Conservation (phyloP, 345 rosid species). For the Melaleuca alternifolia region DNA sequence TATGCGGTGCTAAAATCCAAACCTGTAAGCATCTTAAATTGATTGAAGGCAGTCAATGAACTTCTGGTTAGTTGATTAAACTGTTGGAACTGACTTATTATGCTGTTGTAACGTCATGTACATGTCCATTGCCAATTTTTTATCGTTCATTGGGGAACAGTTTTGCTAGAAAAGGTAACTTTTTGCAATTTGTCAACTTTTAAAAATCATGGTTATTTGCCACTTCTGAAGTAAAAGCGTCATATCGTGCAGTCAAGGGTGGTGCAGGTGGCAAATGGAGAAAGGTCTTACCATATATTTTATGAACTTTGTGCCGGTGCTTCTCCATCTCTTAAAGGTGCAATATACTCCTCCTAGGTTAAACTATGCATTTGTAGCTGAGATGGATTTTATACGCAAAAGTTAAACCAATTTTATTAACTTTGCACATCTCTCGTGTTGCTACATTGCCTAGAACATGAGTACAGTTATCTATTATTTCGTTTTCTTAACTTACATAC, state of each 20-base stretch:
- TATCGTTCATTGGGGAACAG: constrained; percentile 14
- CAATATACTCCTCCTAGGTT: background rate
- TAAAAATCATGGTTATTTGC: constrained; percentile 1
- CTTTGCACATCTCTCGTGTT: background rate
- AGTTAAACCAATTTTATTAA: background rate
- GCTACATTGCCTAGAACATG: background rate
- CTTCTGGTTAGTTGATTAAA: background rate
- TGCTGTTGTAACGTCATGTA: background rate
- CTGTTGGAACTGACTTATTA: constrained; percentile 13
- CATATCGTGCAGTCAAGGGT: constrained; percentile 82
- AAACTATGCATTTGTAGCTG: background rate
- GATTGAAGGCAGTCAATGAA: background rate
- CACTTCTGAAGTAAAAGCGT: constrained; percentile 19
- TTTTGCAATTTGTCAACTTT: constrained; percentile 3
- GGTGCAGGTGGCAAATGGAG: constrained; percentile 75
- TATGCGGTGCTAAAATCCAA: constrained; percentile 75
- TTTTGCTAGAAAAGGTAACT: constrained; percentile 87
- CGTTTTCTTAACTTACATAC: background rate
- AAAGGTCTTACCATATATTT: constrained; percentile 87
- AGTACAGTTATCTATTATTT: background rate
- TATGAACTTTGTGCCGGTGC: constrained; percentile 96
- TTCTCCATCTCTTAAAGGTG: constrained; percentile 76
- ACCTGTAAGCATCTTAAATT: constrained; percentile 50
- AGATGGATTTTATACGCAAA: background rate
- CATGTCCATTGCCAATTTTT: background rate